These are phyloP conservation scores for Taphrina betulina DNA, from an alignment of 1,139 yeast species.

Conservation along the genomic window DNA sequence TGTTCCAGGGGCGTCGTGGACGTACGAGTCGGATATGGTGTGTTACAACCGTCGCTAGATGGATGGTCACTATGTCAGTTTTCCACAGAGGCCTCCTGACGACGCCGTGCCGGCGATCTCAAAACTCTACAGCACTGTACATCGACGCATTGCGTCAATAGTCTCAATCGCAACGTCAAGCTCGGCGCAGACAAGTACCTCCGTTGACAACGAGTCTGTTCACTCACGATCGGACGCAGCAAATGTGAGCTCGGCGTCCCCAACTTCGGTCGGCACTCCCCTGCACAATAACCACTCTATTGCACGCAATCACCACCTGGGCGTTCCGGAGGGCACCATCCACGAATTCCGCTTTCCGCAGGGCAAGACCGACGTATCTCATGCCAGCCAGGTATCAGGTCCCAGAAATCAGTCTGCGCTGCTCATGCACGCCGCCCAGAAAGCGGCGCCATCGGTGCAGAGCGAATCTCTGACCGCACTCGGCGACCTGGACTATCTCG, in stretches of 20 bases:
- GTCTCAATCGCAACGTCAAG: neutral
- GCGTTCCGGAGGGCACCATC: neutral
- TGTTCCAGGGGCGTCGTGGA: too few species aligned
- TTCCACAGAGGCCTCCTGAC: constrained; percentile 27
- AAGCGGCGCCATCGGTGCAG: constrained; percentile 8
- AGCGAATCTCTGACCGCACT: constrained; percentile 9
- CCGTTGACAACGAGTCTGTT: neutral
- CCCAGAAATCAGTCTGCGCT: neutral
- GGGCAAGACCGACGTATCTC: neutral
- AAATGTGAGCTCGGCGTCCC: neutral
- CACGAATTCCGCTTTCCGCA: too few species aligned
- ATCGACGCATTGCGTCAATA: constrained; percentile 21
- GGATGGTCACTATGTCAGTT: constrained; percentile 17
- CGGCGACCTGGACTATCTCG: constrained; percentile 10
- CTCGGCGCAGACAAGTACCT: neutral
- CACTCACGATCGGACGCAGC: neutral
- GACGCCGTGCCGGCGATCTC: constrained; percentile 19
- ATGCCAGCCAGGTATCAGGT: neutral
- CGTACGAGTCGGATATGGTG: too few species aligned
- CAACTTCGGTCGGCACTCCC: neutral
- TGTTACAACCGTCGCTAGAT: neutral
- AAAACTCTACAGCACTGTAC: constrained; percentile 18
- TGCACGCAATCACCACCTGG: neutral
- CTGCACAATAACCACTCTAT: neutral
- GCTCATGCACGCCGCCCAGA: constrained; percentile 3